phyloP scores from a whole-genome alignment of 108 stramenopile species.

The Skeletonema grethae region DNA sequence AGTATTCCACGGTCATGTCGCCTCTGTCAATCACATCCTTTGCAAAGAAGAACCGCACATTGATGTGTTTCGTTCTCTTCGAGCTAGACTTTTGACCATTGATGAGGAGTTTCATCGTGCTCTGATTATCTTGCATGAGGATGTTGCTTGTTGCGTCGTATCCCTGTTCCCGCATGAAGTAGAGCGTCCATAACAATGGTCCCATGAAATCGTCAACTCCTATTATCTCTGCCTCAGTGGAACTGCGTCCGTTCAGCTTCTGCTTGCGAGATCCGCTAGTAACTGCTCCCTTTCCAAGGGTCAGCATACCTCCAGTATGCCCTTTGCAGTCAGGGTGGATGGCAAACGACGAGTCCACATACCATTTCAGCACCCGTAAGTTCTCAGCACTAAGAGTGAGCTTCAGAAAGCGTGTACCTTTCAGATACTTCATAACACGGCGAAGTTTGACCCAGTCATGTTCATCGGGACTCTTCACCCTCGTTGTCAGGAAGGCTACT shows the following conservation, averaged over 20 bases:
- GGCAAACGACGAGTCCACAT: slow-evolving; percentile 36
- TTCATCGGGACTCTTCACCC: too few relatives aligned
- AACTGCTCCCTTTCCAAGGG: slow-evolving; percentile 30
- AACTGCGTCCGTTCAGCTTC: not conserved
- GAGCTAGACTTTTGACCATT: slow-evolving; percentile 41
- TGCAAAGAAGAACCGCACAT: slow-evolving; percentile 14
- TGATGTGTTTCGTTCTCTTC: slow-evolving; percentile 53
- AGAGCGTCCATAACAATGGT: slow-evolving; percentile 37
- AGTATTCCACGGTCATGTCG: too few relatives aligned
- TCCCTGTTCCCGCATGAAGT: slow-evolving; percentile 54
- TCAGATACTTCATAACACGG: slow-evolving; percentile 42
- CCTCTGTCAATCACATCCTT: too few relatives aligned
- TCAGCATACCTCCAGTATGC: slow-evolving; percentile 41
- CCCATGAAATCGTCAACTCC: slow-evolving; percentile 36
- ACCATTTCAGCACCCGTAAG: not conserved
- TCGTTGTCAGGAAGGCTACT: not conserved
- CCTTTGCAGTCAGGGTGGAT: slow-evolving; percentile 40
- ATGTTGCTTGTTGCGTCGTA: slow-evolving; percentile 25
- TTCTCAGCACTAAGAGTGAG: slow-evolving; percentile 20
- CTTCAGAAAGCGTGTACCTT: slow-evolving; percentile 5
- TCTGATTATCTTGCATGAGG: slow-evolving; percentile 48
- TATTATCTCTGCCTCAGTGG: not conserved
- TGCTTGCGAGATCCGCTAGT: slow-evolving; percentile 1
- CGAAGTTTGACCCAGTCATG: slow-evolving; percentile 18
- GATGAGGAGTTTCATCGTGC: slow-evolving; percentile 34